Evolutionary conservation across 441 rosid genomes (phyloP).

Genomic region (Adansonia rubrostipa): DNA sequence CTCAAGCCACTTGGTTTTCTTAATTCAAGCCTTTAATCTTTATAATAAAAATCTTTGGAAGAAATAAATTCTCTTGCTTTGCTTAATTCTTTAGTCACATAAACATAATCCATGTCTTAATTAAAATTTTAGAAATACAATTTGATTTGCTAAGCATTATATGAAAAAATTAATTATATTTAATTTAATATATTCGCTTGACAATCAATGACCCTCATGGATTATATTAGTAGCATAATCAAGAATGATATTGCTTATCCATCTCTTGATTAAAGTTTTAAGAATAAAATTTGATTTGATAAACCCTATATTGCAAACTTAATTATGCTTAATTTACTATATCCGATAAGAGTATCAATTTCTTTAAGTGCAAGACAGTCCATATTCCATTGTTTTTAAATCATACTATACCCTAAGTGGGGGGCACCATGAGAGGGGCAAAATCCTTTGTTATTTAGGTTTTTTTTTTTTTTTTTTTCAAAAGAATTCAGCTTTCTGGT

Average conservation of each 20-base stretch:
- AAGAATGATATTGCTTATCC: neutral
- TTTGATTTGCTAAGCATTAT: neutral
- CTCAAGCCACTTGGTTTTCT: neutral
- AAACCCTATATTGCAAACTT: neutral
- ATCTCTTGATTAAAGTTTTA: neutral
- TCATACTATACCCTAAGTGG: conserved; percentile 14
- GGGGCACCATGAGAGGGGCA: conserved; percentile 23
- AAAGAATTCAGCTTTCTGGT: conserved; percentile 50
- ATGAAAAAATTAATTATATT: neutral
- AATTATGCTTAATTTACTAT: neutral
- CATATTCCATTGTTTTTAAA: conserved; percentile 10
- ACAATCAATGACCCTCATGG: neutral
- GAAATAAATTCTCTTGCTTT: neutral
- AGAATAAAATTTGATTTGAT: neutral
- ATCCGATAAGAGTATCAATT: neutral
- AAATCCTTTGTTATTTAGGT: neutral
- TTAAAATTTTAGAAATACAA: neutral
- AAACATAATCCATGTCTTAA: neutral
- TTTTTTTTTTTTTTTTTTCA: neutral
- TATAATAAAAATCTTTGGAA: neutral
- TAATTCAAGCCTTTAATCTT: neutral
- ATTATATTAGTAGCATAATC: neutral
- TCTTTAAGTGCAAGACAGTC: conserved; percentile 18
- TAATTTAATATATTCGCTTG: neutral
- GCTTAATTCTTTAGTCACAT: neutral